Evolutionary conservation across 1,284 basidiomycete genomes (phyloP), one percentile per base, ranked within the genome.

Genomic region (Sporisorium exsertum): DNA sequence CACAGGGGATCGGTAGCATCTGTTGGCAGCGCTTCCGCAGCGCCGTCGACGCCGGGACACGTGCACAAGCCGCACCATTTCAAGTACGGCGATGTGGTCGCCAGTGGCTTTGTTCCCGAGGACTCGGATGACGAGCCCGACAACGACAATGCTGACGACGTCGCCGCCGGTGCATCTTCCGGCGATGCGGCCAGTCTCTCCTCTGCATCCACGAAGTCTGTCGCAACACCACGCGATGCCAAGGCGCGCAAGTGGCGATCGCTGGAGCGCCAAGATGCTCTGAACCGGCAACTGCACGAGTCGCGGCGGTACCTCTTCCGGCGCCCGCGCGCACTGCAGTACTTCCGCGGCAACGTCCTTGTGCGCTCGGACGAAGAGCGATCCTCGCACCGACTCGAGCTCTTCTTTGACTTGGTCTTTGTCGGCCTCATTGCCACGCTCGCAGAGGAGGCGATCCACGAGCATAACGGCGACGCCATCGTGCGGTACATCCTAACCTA

Each of bases 321-420:
- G 15, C 74, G 71, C 6, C 80, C 80, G 5, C 60, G 79, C 3
- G 65, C 80, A 6, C 62, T 81, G n/a, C 80, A 81, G 63, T 81
- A 81, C 64, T 81, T 81, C 40, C 71, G 80, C 18, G 80, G 79
- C 29, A 60, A 57, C 35, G 54, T 63, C 9, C 64, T 82, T 26
- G 74, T 82, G 16, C 60, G 79, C 10, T 73, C 69, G 2, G 64
- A 78, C 5, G 79, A 74, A 13, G 80, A 82, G 52, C 64, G 81
- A 5, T 71, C 71, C 7, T 70, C 64, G 4, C 73, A 69, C 20
- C 66, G 81, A 0, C 55, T 80, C 16, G 79, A 81, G 49, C 61
- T 81, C 18, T 81, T 81, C 58, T 81, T 81, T 46, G 80, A 81
- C 35, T 63, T 81, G 13, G 72, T 76, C 1, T 81, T 82, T 22